Conservation (phyloP, 2,329 filamentous ascomycete species). For the Hypocrella siamensis region DNA sequence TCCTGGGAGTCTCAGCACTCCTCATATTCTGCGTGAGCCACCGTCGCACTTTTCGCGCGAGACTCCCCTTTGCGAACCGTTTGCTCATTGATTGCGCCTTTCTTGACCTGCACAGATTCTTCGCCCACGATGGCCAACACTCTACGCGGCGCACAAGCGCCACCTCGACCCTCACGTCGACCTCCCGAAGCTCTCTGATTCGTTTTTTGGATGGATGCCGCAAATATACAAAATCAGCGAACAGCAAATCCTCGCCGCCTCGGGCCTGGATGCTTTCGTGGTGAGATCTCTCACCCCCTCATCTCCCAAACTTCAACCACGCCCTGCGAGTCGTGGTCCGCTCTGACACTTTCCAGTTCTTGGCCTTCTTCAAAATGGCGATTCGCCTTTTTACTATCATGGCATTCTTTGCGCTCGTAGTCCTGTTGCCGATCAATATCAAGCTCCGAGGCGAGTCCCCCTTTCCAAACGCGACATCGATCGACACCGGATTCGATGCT, state of each 20-base stretch:
- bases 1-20: conserved; percentile 56
- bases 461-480: conserved; percentile 3
- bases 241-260: conserved; percentile 75
- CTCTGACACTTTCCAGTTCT: conserved; percentile 38
- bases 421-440: conserved; percentile 77
- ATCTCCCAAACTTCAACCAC: too few relatives aligned
- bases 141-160: conserved; percentile 81
- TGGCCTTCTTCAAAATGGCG: conserved; percentile 92
- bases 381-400: conserved; percentile 68
- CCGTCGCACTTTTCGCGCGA: not conserved
- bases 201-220: conserved; percentile 86
- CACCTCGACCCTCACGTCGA: conserved; percentile 42
- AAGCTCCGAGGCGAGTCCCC: conserved; percentile 28
- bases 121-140: conserved; percentile 76
- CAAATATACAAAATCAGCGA: conserved; percentile 73
- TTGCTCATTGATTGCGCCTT: not conserved
- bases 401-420: conserved; percentile 62
- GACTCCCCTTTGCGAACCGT: not conserved
- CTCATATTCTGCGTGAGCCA: conserved; percentile 56
- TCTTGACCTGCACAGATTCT: conserved; percentile 54
- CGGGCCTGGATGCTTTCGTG: conserved; percentile 89
- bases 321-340: too few relatives aligned
- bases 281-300: conserved; percentile 26
- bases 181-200: conserved; percentile 68
- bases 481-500: not conserved